Base-by-base conservation (phyloP, 2,329 filamentous ascomycete species). In the Thermoascus crustaceus region DNA sequence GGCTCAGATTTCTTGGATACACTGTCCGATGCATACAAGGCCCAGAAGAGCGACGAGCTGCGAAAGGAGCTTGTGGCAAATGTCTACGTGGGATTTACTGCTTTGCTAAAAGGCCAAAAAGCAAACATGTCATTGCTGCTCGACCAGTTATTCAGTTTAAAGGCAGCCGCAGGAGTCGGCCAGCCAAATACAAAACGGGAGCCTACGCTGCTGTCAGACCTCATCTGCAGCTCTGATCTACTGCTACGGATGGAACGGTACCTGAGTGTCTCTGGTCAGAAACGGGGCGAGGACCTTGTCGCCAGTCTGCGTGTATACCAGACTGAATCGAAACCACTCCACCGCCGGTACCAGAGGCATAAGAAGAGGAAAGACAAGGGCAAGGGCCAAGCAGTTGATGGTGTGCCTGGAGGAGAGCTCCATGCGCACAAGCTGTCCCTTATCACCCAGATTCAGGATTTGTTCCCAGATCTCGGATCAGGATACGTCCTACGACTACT, bases 1-100 rank as follows among this genome's bases (percentile, higher is more conserved):
- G 89, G 89, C 1, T 87, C 83, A 33, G 89, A 95, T 60, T 89
- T 91, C 48, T 61, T 94, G 13, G 89, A 95, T 55, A 77, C 82
- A 1, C 69, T 94, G 8, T 53, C 54, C 34, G 64, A 67, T 41
- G 52, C 53, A 19, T 67, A 67, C 41, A 48, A 49, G 19, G 65
- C 66, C 32, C 71, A 80, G 38, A 78, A 76, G 57, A 75, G 79
- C 38, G 72, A 74, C 14, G 46, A 53, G 11, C 70, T 87, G 27
- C 75, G 79, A 39, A 82, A 76, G 43, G 71, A 74, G 10, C 72
- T 94, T 19, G 71, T 88, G 30, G 77, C 82, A 1, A 81, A 82
- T 3, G 67, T 76, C 8, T 95, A 91, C 52, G 67, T 94, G 3
- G 82, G 82, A 24, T 66, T 95, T 0, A 63, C 78, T 2, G 80